phyloP scores from a whole-genome alignment of 164 flowering plant species.

The Magnolia kwangsiensis region DNA sequence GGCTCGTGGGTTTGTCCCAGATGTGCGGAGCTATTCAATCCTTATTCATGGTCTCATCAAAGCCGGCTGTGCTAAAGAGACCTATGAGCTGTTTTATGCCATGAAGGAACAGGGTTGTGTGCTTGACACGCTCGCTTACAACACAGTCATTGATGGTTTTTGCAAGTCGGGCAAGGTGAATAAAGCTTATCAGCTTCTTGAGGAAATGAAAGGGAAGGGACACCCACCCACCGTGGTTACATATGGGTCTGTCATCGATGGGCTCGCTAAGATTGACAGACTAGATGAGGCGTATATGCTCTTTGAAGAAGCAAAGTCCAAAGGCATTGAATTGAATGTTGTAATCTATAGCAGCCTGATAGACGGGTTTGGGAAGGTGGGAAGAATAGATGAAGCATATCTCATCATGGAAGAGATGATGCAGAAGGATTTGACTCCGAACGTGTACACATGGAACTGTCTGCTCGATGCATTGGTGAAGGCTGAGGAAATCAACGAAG shows the following conservation, averaged over 20 bases:
- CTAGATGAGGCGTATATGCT: constrained; percentile 98
- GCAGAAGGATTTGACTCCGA: constrained; percentile 75
- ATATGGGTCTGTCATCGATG: constrained; percentile 87
- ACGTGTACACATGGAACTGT: constrained; percentile 90
- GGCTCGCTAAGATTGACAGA: constrained; percentile 88
- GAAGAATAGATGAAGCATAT: constrained; percentile 93
- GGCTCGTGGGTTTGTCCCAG: constrained; percentile 60
- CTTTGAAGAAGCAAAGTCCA: constrained; percentile 92
- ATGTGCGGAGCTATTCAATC: constrained; percentile 72
- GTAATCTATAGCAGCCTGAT: constrained; percentile 78
- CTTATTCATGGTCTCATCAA: constrained; percentile 79
- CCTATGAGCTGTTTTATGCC: constrained; percentile 61
- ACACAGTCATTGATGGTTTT: constrained; percentile 83
- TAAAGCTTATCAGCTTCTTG: constrained; percentile 86
- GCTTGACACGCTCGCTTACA: constrained; percentile 77
- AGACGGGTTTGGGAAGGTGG: constrained; percentile 95
- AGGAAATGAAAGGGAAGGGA: constrained; percentile 86
- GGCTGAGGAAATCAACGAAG: constrained; percentile 83
- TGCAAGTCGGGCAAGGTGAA: constrained; percentile 91
- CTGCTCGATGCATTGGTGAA: constrained; percentile 83
- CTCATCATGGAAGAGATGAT: constrained; percentile 84
- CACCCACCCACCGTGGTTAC: constrained; percentile 77
- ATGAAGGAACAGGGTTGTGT: constrained; percentile 88
- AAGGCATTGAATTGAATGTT: constrained; percentile 56
- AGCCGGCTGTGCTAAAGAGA: constrained; percentile 79